Percentiles rank a stretch among this genome's conserved stretches.
These are phyloP conservation scores for Suillus discolor DNA, from an alignment of 768 basidiomycete genomes.

Conservation along the genomic window DNA sequence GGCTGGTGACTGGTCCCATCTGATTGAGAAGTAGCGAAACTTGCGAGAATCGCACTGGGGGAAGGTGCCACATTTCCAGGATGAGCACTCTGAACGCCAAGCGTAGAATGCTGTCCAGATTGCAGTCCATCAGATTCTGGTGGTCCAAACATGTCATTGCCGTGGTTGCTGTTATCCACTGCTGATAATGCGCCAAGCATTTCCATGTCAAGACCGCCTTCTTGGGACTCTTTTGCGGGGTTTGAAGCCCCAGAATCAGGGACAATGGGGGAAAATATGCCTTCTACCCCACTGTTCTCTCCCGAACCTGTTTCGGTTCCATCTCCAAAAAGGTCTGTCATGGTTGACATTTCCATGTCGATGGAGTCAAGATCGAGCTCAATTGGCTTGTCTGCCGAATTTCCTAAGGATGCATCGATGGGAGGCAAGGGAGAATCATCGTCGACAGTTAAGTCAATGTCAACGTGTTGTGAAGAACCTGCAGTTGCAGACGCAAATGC, in stretches of 20 bases:
- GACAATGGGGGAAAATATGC: slow-evolving; percentile 53
- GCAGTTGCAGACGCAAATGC: slow-evolving; percentile 49
- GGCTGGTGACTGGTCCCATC: slow-evolving; percentile 10
- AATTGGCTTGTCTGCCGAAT: slow-evolving; percentile 78
- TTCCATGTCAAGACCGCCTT: slow-evolving; percentile 34
- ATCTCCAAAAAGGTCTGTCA: slow-evolving; percentile 59
- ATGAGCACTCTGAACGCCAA: slow-evolving; percentile 23
- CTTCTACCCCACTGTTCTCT: slow-evolving; percentile 42
- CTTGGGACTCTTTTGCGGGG: slow-evolving; percentile 19
- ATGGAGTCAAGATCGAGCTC: slow-evolving; percentile 74
- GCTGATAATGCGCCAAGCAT: slow-evolving; percentile 38
- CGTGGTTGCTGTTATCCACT: slow-evolving; percentile 20
- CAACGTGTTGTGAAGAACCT: slow-evolving; percentile 35
- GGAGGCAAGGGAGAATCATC: slow-evolving; percentile 29
- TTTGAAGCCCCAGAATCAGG: slow-evolving; percentile 24
- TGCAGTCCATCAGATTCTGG: slow-evolving; percentile 16
- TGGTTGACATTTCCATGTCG: slow-evolving; percentile 60
- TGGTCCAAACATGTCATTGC: slow-evolving; percentile 24
- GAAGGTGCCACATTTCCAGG: slow-evolving; percentile 36
- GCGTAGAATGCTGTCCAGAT: slow-evolving; percentile 31
- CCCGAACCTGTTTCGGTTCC: slow-evolving; percentile 37
- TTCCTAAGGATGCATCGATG: slow-evolving; percentile 47
- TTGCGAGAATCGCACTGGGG: slow-evolving; percentile 44
- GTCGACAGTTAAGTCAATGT: slow-evolving; percentile 64
- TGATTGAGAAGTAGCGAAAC: slow-evolving; percentile 42